phyloP scores from a whole-genome alignment of 2,329 filamentous ascomycete genomes.

The Cadophora sp. region DNA sequence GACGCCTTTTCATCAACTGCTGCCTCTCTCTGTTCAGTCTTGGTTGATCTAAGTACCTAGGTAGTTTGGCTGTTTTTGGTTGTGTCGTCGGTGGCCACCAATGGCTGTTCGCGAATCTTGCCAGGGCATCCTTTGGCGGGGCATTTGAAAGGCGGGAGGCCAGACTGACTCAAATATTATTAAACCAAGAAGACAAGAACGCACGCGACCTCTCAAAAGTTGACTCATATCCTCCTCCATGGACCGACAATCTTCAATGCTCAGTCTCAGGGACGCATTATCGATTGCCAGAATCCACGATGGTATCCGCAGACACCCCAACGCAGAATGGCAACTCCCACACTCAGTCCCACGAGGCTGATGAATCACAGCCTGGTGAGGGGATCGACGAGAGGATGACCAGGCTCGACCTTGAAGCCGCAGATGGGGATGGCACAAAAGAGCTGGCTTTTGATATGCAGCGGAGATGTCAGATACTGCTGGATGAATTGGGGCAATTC shows the following conservation, averaged over 20 bases:
- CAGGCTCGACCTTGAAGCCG: slow-evolving; percentile 13
- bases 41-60: too few relatives aligned
- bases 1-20: too few relatives aligned
- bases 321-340: slow-evolving; percentile 5
- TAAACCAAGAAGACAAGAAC: neutral
- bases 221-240: neutral
- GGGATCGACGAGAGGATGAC: slow-evolving; percentile 17
- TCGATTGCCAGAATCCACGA: neutral
- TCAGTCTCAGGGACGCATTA: neutral
- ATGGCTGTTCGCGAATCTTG: too few relatives aligned
- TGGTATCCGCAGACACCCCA: neutral
- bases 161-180: slow-evolving; percentile 12
- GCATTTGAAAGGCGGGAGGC: neutral
- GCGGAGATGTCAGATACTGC: slow-evolving; percentile 45
- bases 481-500: slow-evolving; percentile 54
- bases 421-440: slow-evolving; percentile 25
- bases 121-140: neutral
- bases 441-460: slow-evolving; percentile 40
- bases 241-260: neutral
- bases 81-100: too few relatives aligned
- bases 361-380: slow-evolving; percentile 16
- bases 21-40: too few relatives aligned
- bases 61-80: too few relatives aligned
- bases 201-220: neutral
- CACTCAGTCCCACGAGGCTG: slow-evolving; percentile 17